A percentile compares a stretch with the other conserved stretches of the same genome.
Evolutionary conservation across 768 basidiomycete genomes (phyloP).

Genomic region (Mycena rosella): DNA sequence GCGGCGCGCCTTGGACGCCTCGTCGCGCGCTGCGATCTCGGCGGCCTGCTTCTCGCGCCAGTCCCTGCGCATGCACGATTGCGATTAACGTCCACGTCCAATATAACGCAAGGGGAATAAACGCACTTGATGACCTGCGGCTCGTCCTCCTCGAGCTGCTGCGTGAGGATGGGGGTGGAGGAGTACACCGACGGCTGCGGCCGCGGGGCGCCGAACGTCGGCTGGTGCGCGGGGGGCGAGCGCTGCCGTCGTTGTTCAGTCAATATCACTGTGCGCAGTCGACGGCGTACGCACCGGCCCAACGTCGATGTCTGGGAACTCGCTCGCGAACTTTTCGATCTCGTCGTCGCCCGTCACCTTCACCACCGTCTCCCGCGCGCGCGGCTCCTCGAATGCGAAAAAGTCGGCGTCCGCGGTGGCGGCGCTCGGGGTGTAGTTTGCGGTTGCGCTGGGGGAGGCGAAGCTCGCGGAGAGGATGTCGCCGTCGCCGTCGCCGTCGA

Average conservation of each 20-base stretch:
- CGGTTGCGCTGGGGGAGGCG: too few relatives aligned
- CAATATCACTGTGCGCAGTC: background rate
- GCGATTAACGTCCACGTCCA: too few relatives aligned
- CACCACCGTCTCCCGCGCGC: conserved; percentile 64
- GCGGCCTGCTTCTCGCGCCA: conserved; percentile 91
- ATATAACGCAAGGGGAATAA: background rate
- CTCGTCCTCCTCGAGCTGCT: conserved; percentile 80
- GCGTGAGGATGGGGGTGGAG: conserved; percentile 80
- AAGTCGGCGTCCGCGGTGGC: conserved; percentile 56
- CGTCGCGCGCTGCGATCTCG: conserved; percentile 88
- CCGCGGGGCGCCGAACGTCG: conserved; percentile 74
- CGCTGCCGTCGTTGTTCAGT: background rate
- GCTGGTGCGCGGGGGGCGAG: conserved; percentile 50
- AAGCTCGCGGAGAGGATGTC: too few relatives aligned
- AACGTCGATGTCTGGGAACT: conserved; percentile 85
- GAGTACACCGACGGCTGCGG: conserved; percentile 80
- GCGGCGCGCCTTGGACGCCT: conserved; percentile 78
- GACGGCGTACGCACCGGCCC: conserved; percentile 43
- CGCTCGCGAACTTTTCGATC: conserved; percentile 86
- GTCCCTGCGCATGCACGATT: conserved; percentile 63
- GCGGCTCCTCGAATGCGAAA: conserved; percentile 71
- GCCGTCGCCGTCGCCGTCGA: conserved; percentile 83
- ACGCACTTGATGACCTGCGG: conserved; percentile 87
- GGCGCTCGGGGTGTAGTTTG: too few relatives aligned
- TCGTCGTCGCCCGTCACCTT: conserved; percentile 90